Evolutionary conservation across 345 rosid genomes (phyloP).

Genomic region (Linum lewisii): DNA sequence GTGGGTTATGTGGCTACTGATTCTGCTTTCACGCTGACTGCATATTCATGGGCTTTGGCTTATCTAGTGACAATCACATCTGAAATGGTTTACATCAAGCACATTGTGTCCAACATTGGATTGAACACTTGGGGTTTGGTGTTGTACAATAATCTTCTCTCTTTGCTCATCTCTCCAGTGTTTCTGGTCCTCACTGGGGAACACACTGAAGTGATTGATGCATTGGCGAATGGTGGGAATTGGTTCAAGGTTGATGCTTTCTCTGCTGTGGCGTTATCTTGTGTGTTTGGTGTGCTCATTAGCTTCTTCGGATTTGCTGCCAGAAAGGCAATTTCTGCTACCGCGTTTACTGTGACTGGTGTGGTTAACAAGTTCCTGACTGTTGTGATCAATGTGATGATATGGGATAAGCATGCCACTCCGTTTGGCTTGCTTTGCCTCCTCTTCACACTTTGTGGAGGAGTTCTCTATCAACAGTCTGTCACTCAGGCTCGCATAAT

Average conservation of each 20-base stretch:
- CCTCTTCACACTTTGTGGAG: slow-evolving; percentile 72
- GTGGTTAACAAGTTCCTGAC: slow-evolving; percentile 97
- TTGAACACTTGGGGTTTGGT: slow-evolving; percentile 98
- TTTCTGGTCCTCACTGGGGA: slow-evolving; percentile 91
- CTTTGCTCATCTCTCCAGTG: slow-evolving; percentile 82
- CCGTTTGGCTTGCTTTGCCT: slow-evolving; percentile 87
- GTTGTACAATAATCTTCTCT: slow-evolving; percentile 72
- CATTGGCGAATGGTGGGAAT: slow-evolving; percentile 40
- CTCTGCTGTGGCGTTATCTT: slow-evolving; percentile 63
- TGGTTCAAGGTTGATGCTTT: slow-evolving; percentile 56
- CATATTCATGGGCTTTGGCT: slow-evolving; percentile 90
- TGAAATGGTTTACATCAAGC: slow-evolving; percentile 97
- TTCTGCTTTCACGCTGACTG: slow-evolving; percentile 73
- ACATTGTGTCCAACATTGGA: slow-evolving; percentile 86
- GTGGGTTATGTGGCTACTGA: slow-evolving; percentile 92
- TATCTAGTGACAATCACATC: slow-evolving; percentile 81
- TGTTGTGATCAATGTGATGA: slow-evolving; percentile 79
- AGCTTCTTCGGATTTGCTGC: slow-evolving; percentile 97
- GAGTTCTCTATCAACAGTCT: slow-evolving; percentile 92
- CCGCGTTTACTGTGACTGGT: slow-evolving; percentile 94
- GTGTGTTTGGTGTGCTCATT: slow-evolving; percentile 84
- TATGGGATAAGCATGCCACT: slow-evolving; percentile 96
- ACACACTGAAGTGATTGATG: slow-evolving; percentile 49
- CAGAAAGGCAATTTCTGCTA: slow-evolving; percentile 85
- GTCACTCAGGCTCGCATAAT: slow-evolving; percentile 41